A percentile compares a stretch with the other conserved stretches of the same genome.
Evolutionary conservation across 2,329 filamentous ascomycete genomes (phyloP).

Genomic region (Talaromyces sp.): DNA sequence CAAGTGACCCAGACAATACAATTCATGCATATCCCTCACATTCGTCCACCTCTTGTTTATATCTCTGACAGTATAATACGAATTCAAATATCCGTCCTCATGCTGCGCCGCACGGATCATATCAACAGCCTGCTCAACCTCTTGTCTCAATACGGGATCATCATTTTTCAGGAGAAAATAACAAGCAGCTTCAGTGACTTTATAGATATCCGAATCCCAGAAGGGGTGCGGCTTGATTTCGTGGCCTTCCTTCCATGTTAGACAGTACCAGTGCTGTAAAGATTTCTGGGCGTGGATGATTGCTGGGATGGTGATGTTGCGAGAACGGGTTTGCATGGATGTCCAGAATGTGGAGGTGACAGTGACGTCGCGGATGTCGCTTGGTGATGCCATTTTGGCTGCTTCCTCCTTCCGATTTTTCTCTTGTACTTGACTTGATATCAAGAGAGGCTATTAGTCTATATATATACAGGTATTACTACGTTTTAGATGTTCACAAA

Average conservation of each 20-base stretch:
- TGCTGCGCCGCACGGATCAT: constrained; percentile 56
- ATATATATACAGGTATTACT: background rate
- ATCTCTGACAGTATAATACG: constrained; percentile 58
- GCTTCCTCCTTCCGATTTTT: background rate
- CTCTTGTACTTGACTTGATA: background rate
- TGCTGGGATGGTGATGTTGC: constrained; percentile 17
- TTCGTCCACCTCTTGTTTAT: constrained; percentile 54
- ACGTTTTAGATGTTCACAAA: background rate
- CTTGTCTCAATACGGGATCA: constrained; percentile 39
- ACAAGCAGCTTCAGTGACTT: constrained; percentile 60
- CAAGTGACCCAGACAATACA: constrained; percentile 53
- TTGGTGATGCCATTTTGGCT: constrained; percentile 1
- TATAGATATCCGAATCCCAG: constrained; percentile 56
- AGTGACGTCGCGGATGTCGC: constrained; percentile 16
- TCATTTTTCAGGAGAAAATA: constrained; percentile 49
- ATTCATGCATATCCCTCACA: constrained; percentile 57
- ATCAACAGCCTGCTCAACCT: constrained; percentile 52
- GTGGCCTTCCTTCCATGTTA: constrained; percentile 30
- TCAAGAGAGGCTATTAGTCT: background rate
- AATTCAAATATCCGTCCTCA: constrained; percentile 58
- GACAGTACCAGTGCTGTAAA: constrained; percentile 18
- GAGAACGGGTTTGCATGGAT: constrained; percentile 18
- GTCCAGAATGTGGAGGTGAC: constrained; percentile 20
- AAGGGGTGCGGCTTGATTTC: constrained; percentile 47
- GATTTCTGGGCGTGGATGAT: constrained; percentile 21